A percentile compares a stretch with the other conserved stretches of the same genome.
Conservation (phyloP, 805 yeast genomes). For the Nadsonia fulvescens region DNA sequence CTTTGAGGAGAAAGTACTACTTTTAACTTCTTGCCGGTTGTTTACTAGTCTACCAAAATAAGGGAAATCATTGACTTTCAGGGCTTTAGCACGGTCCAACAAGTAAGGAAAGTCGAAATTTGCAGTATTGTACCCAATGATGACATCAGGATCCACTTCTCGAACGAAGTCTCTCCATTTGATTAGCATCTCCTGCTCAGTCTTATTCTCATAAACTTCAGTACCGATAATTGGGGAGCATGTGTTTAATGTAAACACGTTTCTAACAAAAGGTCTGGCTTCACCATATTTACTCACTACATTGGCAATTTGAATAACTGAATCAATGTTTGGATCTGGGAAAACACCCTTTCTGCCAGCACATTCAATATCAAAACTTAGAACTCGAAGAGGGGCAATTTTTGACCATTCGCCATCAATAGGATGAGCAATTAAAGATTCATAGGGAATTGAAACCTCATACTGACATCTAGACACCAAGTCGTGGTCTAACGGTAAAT, state of each 20-base stretch:
- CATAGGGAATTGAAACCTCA: conserved; percentile 56
- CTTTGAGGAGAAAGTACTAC: conserved; percentile 72
- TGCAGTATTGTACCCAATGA: conserved; percentile 88
- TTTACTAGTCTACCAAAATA: conserved; percentile 62
- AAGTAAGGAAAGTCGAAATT: conserved; percentile 92
- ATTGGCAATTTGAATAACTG: conserved; percentile 93
- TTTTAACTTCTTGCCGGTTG: conserved; percentile 61
- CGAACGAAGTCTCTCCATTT: conserved; percentile 78
- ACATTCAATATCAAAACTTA: conserved; percentile 96
- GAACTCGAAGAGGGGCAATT: conserved; percentile 81
- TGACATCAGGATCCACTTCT: conserved; percentile 82
- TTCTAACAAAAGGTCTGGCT: conserved; percentile 68
- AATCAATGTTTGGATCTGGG: conserved; percentile 86
- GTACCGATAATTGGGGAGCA: conserved; percentile 92
- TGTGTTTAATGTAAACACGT: conserved; percentile 81
- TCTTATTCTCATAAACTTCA: conserved; percentile 56
- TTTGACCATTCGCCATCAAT: conserved; percentile 88
- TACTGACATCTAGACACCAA: conserved; percentile 67
- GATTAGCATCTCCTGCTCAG: conserved; percentile 67
- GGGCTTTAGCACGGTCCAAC: conserved; percentile 66
- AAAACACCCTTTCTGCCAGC: conserved; percentile 94
- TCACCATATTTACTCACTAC: conserved; percentile 79
- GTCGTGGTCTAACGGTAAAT: conserved; percentile 22
- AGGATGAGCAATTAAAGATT: conserved; percentile 56
- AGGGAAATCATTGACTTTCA: conserved; percentile 53